Evolutionary conservation across 1,139 yeast genomes (phyloP), one percentile per base, ranked within the genome.

Genomic region (Debaryomyces psychrophilus): DNA sequence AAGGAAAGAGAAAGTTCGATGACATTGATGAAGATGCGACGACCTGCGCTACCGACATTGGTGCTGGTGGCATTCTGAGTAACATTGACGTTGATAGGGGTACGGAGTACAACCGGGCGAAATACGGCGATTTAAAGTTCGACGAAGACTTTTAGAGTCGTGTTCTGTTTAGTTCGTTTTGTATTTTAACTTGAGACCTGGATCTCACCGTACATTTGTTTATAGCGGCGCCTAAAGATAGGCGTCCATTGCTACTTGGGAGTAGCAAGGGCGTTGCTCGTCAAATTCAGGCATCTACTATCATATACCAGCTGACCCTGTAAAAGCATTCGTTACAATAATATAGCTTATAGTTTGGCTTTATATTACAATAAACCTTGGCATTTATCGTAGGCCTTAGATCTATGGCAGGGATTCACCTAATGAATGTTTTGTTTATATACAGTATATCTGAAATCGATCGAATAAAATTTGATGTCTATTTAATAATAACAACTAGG

Each of bases 41-140:
- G 18, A 11, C 28, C 42, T 15, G 50, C 31, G 56, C 44, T 54
- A 51, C 8, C 11, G 15, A 12, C 18, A 25, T 22, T 37, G 25
- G 15, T 11, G 14, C 12, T 8, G 25, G 31, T 15, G 20, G 23
- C 4, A n/a, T 11, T 3, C 18, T 27, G 12, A 11, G 14, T 9
- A 18, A 8, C 6, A 11, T 18, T 8, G 17, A 17, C 23, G 11
- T 26, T 17, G 38, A 27, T 26, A 55, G 31, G 37, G 47, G 42
- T 37, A 51, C 57, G 40, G 60, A 57, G 17, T 58, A 56, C 37
- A 65, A 56, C 43, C 51, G 55, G 37, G 54, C 61, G 14, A 60
- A 62, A 46, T 75, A 77, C 52, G 82, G 82, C n/a, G 66, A 68
- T 22, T 61, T 78, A 41, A 58, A 61, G 37, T 76, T 77, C 50